Percentiles rank a stretch among this genome's conserved stretches.
Evolutionary conservation across 2,329 filamentous ascomycete genomes (phyloP).

Genomic region (Calonectria henricotiae): DNA sequence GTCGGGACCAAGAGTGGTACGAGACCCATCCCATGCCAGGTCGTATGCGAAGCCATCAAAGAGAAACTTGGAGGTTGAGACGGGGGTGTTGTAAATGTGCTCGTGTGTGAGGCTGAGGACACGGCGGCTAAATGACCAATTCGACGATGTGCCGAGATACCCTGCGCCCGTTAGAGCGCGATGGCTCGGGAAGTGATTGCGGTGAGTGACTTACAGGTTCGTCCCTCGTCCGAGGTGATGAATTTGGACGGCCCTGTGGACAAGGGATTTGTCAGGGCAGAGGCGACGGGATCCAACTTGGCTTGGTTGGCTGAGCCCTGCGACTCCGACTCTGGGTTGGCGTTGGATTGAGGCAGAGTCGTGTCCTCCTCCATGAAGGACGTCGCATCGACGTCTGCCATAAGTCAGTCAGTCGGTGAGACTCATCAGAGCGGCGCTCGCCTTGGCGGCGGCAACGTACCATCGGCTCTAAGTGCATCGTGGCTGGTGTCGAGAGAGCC

Average conservation of each 20-base stretch:
- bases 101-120: slow-evolving; percentile 67
- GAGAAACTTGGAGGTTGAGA: slow-evolving; percentile 63
- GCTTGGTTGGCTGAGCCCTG: slow-evolving; percentile 37
- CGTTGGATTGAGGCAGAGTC: slow-evolving; percentile 32
- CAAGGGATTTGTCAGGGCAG: slow-evolving; percentile 62
- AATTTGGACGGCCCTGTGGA: slow-evolving; percentile 61
- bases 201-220: slow-evolving; percentile 58
- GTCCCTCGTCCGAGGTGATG: slow-evolving; percentile 60
- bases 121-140: slow-evolving; percentile 70
- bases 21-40: slow-evolving; percentile 65
- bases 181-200: rapidly evolving
- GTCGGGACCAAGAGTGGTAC: slow-evolving; percentile 50
- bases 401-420: background rate
- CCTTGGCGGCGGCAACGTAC: slow-evolving; percentile 28
- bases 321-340: slow-evolving; percentile 42
- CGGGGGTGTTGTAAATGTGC: slow-evolving; percentile 61
- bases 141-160: slow-evolving; percentile 71
- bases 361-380: slow-evolving; percentile 37
- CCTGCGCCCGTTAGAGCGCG: slow-evolving; percentile 54
- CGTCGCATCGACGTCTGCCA: slow-evolving; percentile 34
- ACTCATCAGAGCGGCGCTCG: background rate
- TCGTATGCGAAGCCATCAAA: slow-evolving; percentile 70
- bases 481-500: slow-evolving; percentile 46
- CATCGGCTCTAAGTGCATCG: slow-evolving; percentile 42
- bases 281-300: slow-evolving; percentile 51